Conservation (phyloP, 2,329 filamentous ascomycete species). For the Aspergillus floridensis region DNA sequence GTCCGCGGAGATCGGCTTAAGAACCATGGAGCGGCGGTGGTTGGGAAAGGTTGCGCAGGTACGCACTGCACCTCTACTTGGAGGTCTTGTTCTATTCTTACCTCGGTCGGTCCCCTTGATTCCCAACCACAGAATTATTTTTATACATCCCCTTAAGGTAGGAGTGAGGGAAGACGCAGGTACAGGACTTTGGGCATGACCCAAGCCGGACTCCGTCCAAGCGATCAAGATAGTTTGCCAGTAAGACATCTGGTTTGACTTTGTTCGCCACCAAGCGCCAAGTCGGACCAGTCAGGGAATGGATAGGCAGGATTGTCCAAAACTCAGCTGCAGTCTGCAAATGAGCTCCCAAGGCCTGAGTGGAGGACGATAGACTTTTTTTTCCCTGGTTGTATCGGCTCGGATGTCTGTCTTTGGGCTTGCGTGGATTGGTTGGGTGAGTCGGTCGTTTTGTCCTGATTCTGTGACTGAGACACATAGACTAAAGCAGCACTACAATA, state of each 20-base stretch:
- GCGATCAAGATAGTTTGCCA: neutral
- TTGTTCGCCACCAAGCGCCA: conserved; percentile 8
- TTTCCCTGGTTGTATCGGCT: neutral
- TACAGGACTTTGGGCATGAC: neutral
- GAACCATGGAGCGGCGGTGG: conserved; percentile 5
- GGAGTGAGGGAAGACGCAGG: neutral
- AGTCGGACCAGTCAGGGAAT: conserved; percentile 1
- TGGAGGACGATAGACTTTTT: neutral
- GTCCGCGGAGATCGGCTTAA: neutral
- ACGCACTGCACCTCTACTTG: neutral
- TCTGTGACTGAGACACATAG: neutral
- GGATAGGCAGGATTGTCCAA: neutral
- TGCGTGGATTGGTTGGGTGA: neutral
- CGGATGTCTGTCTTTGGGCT: neutral
- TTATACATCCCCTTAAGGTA: neutral
- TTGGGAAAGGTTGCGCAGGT: neutral
- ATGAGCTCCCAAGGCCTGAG: neutral
- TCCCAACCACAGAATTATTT: neutral
- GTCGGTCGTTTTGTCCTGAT: neutral
- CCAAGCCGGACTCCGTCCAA: neutral
- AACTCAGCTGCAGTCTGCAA: neutral
- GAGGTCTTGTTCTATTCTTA: neutral
- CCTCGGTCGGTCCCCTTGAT: neutral
- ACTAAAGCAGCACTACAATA: neutral
- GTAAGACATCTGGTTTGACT: neutral